Conservation (phyloP, 108 stramenopile species). For the Skeletonema tropicum region DNA sequence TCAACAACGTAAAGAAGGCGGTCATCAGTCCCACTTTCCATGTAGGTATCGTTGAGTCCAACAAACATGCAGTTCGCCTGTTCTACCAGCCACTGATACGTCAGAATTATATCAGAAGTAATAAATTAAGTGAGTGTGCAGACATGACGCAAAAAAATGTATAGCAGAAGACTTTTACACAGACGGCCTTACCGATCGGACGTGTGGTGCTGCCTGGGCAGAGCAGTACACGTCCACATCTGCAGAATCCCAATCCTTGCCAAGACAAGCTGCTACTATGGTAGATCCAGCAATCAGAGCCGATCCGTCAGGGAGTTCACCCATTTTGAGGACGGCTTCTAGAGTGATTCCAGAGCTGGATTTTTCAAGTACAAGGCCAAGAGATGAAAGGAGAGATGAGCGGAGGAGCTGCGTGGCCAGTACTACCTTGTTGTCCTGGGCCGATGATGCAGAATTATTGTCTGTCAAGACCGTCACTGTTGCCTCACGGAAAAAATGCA, state of each 20-base stretch:
- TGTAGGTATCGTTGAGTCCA: conserved; percentile 14
- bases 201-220: conserved; percentile 18
- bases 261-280: conserved; percentile 20
- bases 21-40: background rate
- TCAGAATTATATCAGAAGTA: background rate
- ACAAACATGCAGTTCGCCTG: conserved; percentile 20
- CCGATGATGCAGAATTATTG: background rate
- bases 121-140: background rate
- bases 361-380: conserved; percentile 16
- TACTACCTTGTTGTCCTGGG: background rate
- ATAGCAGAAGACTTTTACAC: no score
- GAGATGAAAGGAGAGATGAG: conserved; percentile 18
- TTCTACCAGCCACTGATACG: conserved; percentile 17
- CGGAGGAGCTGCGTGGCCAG: conserved; percentile 25
- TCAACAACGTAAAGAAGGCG: conserved; percentile 21
- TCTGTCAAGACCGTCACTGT: no score
- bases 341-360: conserved; percentile 19
- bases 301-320: conserved; percentile 19
- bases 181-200: conserved; percentile 23
- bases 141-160: no score
- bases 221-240: conserved; percentile 35
- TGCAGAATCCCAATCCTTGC: conserved; percentile 3
- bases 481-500: conserved; percentile 11
- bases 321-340: conserved; percentile 3
- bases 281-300: conserved; percentile 35